Base-by-base conservation (phyloP, 1,284 basidiomycete genomes). In the Melanopsichium pennsylvanicum region DNA sequence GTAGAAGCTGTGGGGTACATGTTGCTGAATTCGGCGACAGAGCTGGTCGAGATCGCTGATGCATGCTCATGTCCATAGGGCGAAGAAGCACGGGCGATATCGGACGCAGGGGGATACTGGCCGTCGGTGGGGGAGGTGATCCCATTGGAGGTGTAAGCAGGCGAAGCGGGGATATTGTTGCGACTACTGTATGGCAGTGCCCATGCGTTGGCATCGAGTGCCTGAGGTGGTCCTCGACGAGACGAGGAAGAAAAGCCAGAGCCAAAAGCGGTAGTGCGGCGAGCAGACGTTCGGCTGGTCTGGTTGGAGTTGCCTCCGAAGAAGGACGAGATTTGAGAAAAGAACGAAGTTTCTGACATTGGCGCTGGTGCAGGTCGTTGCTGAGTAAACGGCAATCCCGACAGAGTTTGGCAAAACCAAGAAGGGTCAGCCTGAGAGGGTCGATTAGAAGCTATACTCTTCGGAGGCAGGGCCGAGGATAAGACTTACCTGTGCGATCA, bases 291-390 rank as follows among this genome's bases (percentile, higher is more conserved):
- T 16, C 36, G 16, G 3, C 48, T 21, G 32, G 37, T 40, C 13
- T 32, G 23, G 13, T 39, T 27, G 32, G 41, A 27, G 31, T 18
- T 55, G 40, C 55, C 66, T 35, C 62, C 72, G 42, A 75, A 75
- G 59, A 71, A 68, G 45, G 73, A 74, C n/a, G 73, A 71, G 45
- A 75, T 59, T 29, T 74, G 69, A 2, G 73, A 74, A 41, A 75
- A 72, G 48, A 75, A 62, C 19, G 63, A 61, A 38, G 41, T 42
- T 33, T 47, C 60, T 31, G 62, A 62, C 62, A 71, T 71, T 34
- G 47, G 35, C 44, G 33, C n/a, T n/a, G n/a, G 52, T 32, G 59
- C 44, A 2, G 64, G 59, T 33, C 64, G 59, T 42, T 61, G 59
- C 64, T 62, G 59, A 26, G 5, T 16, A 19, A 10, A 13, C 27